Evolutionary conservation across 2,329 filamentous ascomycete genomes (phyloP), one percentile per base, ranked within the genome.

Genomic region (Ophiostoma sp.): DNA sequence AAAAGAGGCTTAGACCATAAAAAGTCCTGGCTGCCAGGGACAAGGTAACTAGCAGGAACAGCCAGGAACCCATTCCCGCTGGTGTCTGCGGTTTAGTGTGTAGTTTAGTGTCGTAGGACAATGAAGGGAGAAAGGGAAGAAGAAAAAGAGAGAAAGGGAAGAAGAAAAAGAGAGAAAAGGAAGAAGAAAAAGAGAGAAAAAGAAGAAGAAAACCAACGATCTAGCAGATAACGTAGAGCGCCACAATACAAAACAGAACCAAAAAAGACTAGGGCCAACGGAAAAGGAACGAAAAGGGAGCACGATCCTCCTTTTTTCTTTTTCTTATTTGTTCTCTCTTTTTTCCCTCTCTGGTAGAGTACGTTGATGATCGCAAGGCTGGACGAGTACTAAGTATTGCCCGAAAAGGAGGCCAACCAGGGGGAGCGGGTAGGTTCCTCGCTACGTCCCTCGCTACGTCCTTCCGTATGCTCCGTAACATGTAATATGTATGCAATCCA

Each of bases 1-100:
- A 67, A 71, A 67, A 6, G 67, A 41, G 70, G 70, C 70, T 71
- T 71, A 69, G 70, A 68, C 70, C 33, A n/a, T 6, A 36, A 65
- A 54, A 20, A 20, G 31, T 41, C 15, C 48, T 68, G 52, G n/a
- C 20, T 11, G 52, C 20, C 10, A 23, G 27, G 27, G 3, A 17
- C n/a, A 27, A 10, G n/a, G 15, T 13, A 48, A 48, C 15, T 54
- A 10, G 52, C 3, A 11, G 10, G 36, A 39, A 39, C 44, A 17
- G 44, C 44, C 44, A 48, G 44, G 44, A 48, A 48, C 44, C 44
- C 44, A 48, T 39, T 39, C 10, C 36, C 36, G 10, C 36, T 39
- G 8, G 6, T 39, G 36, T 39, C 36, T 39, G 8, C 8, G 36
- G 36, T 39, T 39, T 13, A 39, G 36, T 39, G 36, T 39, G 36